These are phyloP conservation scores for Fusarium humuli DNA, from an alignment of 2,329 filamentous ascomycete species.

Conservation along the genomic window DNA sequence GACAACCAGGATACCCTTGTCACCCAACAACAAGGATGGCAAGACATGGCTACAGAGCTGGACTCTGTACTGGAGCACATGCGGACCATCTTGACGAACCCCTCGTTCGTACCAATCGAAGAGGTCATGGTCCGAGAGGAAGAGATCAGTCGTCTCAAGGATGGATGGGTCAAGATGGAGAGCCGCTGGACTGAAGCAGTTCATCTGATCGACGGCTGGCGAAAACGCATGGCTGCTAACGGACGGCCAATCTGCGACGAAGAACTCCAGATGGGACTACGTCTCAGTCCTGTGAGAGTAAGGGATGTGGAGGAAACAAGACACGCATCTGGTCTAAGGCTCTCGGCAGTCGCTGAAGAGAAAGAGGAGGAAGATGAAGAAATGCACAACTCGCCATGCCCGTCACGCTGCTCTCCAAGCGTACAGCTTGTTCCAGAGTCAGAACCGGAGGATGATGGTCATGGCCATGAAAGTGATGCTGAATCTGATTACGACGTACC, in stretches of 20 bases:
- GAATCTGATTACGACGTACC: slow-evolving; percentile 59
- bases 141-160: slow-evolving; percentile 84
- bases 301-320: slow-evolving; percentile 62
- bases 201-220: slow-evolving; percentile 91
- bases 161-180: slow-evolving; percentile 96
- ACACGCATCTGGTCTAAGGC: slow-evolving; percentile 52
- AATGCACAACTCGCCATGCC: slow-evolving; percentile 47
- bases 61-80: slow-evolving; percentile 84
- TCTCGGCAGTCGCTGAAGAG: slow-evolving; percentile 63
- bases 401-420: slow-evolving; percentile 36
- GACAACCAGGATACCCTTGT: slow-evolving; percentile 50
- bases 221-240: slow-evolving; percentile 79
- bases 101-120: slow-evolving; percentile 94
- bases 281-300: slow-evolving; percentile 69
- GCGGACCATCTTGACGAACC: slow-evolving; percentile 87
- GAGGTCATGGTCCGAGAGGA: slow-evolving; percentile 94
- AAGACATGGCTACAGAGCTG: slow-evolving; percentile 81
- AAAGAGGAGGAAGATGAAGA: slow-evolving; percentile 58
- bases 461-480: slow-evolving; percentile 51
- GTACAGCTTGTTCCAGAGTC: slow-evolving; percentile 29
- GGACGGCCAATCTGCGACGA: slow-evolving; percentile 77
- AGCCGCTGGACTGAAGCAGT: slow-evolving; percentile 89
- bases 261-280: slow-evolving; percentile 75
- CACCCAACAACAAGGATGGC: slow-evolving; percentile 55
- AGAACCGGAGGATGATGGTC: slow-evolving; percentile 42